These are phyloP conservation scores for Dichotomocladium elegans DNA, from an alignment of 371 early-diverging fungal species.

Conservation along the genomic window DNA sequence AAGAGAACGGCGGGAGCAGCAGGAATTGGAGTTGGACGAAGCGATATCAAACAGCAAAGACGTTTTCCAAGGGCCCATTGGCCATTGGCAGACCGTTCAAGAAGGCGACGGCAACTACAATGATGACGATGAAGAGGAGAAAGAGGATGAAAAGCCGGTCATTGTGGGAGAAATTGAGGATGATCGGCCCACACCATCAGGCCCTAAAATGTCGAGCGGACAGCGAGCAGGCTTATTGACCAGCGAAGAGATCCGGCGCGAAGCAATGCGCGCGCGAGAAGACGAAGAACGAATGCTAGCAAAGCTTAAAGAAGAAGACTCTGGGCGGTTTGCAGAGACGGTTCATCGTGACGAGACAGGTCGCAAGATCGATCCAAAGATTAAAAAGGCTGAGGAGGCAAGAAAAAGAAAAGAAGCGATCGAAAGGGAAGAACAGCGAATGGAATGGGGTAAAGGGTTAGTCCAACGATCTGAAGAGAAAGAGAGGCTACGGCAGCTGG, in stretches of 20 bases:
- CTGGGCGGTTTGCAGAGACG: slow-evolving; percentile 59
- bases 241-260: slow-evolving; percentile 43
- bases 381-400: slow-evolving; percentile 58
- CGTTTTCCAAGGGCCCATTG: slow-evolving; percentile 32
- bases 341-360: slow-evolving; percentile 78
- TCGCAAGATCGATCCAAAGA: slow-evolving; percentile 65
- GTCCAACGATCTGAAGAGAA: slow-evolving; percentile 64
- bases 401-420: slow-evolving; percentile 52
- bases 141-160: slow-evolving; percentile 44
- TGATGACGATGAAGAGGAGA: slow-evolving; percentile 44
- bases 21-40: slow-evolving; percentile 4
- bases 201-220: slow-evolving; percentile 50
- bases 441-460: slow-evolving; percentile 78
- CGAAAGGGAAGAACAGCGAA: slow-evolving; percentile 60
- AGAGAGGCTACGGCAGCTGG: slow-evolving; percentile 38
- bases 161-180: slow-evolving; percentile 29
- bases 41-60: slow-evolving; percentile 18
- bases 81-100: slow-evolving; percentile 47
- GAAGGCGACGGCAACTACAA: slow-evolving; percentile 31
- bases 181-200: slow-evolving; percentile 5
- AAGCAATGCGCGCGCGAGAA: slow-evolving; percentile 42
- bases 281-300: slow-evolving; percentile 32
- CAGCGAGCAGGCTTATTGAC: slow-evolving; percentile 55
- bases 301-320: slow-evolving; percentile 17
- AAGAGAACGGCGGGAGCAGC: background rate